Evolutionary conservation across 352 stramenopile species (phyloP).

Genomic region (Phytophthora pinifolia): DNA sequence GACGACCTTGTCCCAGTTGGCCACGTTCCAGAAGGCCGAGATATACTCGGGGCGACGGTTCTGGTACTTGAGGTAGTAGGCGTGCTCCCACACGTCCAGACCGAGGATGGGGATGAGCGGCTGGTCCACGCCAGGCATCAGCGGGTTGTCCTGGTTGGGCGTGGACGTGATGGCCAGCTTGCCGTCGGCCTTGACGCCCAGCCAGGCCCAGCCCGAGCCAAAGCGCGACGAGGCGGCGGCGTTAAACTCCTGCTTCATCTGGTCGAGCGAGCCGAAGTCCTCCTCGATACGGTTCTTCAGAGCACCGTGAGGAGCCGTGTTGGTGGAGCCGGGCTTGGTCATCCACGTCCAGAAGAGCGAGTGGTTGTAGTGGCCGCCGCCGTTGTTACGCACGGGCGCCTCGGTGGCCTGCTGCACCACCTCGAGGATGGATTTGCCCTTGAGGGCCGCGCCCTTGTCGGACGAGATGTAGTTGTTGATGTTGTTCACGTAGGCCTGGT

Average conservation of each 20-base stretch:
- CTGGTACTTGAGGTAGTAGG: conserved; percentile 98
- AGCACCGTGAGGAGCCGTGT: conserved; percentile 73
- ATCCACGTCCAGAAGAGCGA: conserved; percentile 95
- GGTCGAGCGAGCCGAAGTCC: conserved; percentile 90
- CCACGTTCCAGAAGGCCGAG: conserved; percentile 98
- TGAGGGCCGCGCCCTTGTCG: conserved; percentile 67
- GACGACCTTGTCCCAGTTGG: conserved; percentile 93
- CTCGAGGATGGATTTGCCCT: conserved; percentile 84
- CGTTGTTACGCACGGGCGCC: conserved; percentile 82
- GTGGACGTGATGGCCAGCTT: conserved; percentile 95
- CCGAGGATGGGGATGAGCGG: conserved; percentile 93
- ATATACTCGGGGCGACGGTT: conserved; percentile 97
- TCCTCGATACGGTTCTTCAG: conserved; percentile 87
- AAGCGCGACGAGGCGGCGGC: conserved; percentile 84
- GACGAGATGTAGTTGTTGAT: conserved; percentile 87
- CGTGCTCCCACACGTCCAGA: conserved; percentile 96
- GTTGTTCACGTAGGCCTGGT: conserved; percentile 91
- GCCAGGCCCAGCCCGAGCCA: conserved; percentile 91
- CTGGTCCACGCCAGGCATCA: conserved; percentile 80
- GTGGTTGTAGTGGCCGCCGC: conserved; percentile 85
- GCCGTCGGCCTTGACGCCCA: conserved; percentile 85
- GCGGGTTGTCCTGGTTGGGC: conserved; percentile 94
- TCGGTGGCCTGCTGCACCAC: conserved; percentile 74
- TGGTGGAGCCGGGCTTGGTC: conserved; percentile 69
- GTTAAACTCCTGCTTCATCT: conserved; percentile 91